A percentile compares a stretch with the other conserved stretches of the same genome.
These are phyloP conservation scores for Mycocentrospora acerina DNA, from an alignment of 2,329 filamentous ascomycete species.

Conservation along the genomic window DNA sequence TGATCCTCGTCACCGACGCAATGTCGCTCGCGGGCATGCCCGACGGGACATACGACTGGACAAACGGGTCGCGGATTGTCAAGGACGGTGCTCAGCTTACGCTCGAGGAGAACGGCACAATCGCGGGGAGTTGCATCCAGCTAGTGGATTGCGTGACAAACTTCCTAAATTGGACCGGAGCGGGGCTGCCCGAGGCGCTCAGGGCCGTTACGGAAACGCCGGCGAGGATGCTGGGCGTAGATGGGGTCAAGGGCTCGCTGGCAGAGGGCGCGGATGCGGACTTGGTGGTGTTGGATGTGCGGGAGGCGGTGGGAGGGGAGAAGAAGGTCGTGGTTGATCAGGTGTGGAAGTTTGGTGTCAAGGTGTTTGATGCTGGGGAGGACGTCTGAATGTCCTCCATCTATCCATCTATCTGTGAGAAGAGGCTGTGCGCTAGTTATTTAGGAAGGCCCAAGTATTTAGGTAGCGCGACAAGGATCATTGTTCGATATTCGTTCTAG, in stretches of 20 bases:
- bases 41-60: slow-evolving; percentile 85
- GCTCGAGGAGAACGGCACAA: slow-evolving; percentile 70
- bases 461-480: too few species aligned
- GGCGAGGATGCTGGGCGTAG: slow-evolving; percentile 71
- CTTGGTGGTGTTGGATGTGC: slow-evolving; percentile 67
- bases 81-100: slow-evolving; percentile 74
- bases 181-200: slow-evolving; percentile 67
- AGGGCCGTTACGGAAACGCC: slow-evolving; percentile 75
- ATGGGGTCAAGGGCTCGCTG: slow-evolving; percentile 64
- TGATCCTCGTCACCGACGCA: slow-evolving; percentile 88
- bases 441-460: too few species aligned
- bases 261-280: slow-evolving; percentile 51
- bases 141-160: slow-evolving; percentile 83
- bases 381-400: too few species aligned
- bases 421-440: too few species aligned
- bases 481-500: too few species aligned
- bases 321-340: slow-evolving; percentile 66
- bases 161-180: slow-evolving; percentile 73
- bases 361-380: slow-evolving; percentile 36
- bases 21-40: slow-evolving; percentile 85
- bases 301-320: slow-evolving; percentile 47
- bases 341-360: slow-evolving; percentile 74
- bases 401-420: too few species aligned
- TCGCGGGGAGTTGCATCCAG: slow-evolving; percentile 61
- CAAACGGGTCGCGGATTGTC: slow-evolving; percentile 66